A percentile compares a stretch with the other conserved stretches of the same genome.
These are phyloP conservation scores for Dipteronia sinensis DNA, from an alignment of 345 rosid genomes.

Conservation along the genomic window DNA sequence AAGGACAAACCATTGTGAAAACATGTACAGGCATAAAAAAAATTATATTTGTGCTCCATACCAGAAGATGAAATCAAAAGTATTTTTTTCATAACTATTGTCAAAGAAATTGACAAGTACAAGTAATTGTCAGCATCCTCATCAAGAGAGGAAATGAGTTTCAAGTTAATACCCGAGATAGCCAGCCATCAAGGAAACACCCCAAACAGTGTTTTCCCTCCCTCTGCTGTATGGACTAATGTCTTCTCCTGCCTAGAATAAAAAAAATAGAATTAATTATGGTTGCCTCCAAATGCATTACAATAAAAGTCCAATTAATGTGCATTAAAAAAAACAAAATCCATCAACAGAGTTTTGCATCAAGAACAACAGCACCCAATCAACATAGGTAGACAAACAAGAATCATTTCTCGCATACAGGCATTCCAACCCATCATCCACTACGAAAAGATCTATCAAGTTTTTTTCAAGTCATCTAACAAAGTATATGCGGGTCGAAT, in stretches of 20 bases:
- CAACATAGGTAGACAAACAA: neutral
- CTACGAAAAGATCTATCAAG: neutral
- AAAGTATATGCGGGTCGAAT: slow-evolving; percentile 1
- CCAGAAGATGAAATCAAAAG: neutral
- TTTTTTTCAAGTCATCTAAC: slow-evolving; percentile 2
- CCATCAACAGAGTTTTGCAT: neutral
- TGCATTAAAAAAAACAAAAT: slow-evolving; percentile 7
- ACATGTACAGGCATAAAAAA: neutral
- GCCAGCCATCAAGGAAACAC: slow-evolving; percentile 83
- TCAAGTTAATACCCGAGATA: slow-evolving; percentile 77
- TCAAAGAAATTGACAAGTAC: neutral
- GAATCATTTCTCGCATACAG: slow-evolving; percentile 16
- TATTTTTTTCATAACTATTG: neutral
- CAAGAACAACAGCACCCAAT: slow-evolving; percentile 8
- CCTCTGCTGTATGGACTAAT: slow-evolving; percentile 80
- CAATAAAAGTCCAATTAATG: neutral
- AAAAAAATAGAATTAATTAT: slow-evolving; percentile 23
- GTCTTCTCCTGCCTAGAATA: slow-evolving; percentile 74
- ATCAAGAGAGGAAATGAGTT: slow-evolving; percentile 17
- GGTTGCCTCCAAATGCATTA: neutral
- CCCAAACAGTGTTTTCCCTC: slow-evolving; percentile 95
- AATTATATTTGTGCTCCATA: neutral
- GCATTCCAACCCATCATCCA: neutral
- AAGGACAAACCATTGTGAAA: neutral
- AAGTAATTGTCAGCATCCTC: slow-evolving; percentile 6